Conservation (phyloP, 805 yeast genomes). For the Wickerhamomyces queroliae region DNA sequence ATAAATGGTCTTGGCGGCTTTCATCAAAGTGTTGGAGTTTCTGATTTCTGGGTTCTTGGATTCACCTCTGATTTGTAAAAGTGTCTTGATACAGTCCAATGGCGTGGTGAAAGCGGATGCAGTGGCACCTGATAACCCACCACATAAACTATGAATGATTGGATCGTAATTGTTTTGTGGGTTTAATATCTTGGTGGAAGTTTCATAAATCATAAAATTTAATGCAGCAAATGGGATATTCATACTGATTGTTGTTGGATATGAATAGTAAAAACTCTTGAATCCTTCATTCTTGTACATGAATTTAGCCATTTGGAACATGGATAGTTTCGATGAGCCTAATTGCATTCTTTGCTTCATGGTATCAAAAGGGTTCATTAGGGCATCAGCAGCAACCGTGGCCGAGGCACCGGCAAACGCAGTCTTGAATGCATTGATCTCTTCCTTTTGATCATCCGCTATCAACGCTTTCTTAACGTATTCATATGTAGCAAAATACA, state of each 20-base stretch:
- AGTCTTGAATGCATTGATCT: conserved; percentile 73
- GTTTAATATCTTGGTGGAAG: conserved; percentile 69
- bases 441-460: conserved; percentile 25
- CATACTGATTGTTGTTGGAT: conserved; percentile 89
- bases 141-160: conserved; percentile 83
- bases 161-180: conserved; percentile 82
- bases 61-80: conserved; percentile 75
- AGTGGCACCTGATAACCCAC: conserved; percentile 90
- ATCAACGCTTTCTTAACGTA: conserved; percentile 41
- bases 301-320: conserved; percentile 33
- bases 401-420: conserved; percentile 88
- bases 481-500: conserved; percentile 93
- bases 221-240: conserved; percentile 93
- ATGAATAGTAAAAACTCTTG: conserved; percentile 82
- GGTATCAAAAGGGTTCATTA: conserved; percentile 97
- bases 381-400: conserved; percentile 87
- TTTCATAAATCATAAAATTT: conserved; percentile 90
- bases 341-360: conserved; percentile 93
- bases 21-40: conserved; percentile 56
- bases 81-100: conserved; percentile 87
- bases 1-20: conserved; percentile 68
- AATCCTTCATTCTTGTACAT: conserved; percentile 63
- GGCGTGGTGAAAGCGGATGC: conserved; percentile 97
- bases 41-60: conserved; percentile 39
- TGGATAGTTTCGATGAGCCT: conserved; percentile 18